A percentile compares a stretch with the other conserved stretches of the same genome.
Conservation (phyloP, 2,329 filamentous ascomycete genomes). For the Apiospora aurea region DNA sequence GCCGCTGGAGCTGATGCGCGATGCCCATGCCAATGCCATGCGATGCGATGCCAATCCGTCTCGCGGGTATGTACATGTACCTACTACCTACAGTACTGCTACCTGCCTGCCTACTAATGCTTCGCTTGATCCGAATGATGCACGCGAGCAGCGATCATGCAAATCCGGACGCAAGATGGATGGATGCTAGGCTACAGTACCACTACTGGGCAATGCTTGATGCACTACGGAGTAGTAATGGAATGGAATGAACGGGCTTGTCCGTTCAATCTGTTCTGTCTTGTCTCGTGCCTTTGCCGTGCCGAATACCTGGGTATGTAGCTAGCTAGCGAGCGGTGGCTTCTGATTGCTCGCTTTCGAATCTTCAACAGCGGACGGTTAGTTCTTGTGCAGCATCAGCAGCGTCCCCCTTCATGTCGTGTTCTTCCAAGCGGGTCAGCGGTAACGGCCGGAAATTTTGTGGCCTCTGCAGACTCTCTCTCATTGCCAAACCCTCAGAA, state of each 20-base stretch:
- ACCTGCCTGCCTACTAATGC: too few species aligned
- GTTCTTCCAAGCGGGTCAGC: conserved; percentile 12
- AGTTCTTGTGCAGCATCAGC: neutral
- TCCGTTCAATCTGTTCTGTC: neutral
- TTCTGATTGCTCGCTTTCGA: neutral
- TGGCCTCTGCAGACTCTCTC: neutral
- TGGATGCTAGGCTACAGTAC: neutral
- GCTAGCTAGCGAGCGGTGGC: neutral
- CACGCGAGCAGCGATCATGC: neutral
- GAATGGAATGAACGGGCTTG: neutral
- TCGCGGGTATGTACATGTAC: too few species aligned
- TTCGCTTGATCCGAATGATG: neutral
- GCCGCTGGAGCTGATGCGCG: neutral
- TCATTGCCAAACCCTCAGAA: neutral
- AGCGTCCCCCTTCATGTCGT: conserved; percentile 7
- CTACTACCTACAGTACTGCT: too few species aligned
- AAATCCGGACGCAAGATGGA: neutral
- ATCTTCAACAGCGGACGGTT: conserved; percentile 1
- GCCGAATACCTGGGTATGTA: neutral
- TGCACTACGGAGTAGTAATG: conserved; percentile 7
- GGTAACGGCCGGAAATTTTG: conserved; percentile 24
- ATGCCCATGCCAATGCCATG: neutral
- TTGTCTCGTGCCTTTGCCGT: neutral
- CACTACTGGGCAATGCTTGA: neutral
- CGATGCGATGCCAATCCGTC: too few species aligned